phyloP scores from a whole-genome alignment of 352 stramenopile genomes.

The Pythium sp. region DNA sequence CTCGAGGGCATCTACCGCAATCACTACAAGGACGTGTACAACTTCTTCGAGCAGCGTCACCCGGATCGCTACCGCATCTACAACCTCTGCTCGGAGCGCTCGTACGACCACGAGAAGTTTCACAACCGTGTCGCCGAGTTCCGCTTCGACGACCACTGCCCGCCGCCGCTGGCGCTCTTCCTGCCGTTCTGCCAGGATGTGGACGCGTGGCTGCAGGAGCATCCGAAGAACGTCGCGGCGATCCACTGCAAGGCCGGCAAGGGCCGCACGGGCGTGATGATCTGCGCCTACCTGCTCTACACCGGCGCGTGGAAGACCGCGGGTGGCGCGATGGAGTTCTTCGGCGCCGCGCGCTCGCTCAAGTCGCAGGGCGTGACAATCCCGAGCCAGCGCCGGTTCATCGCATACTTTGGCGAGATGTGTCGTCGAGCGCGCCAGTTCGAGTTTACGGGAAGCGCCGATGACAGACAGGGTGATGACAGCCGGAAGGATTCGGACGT shows the following conservation, averaged over 20 bases:
- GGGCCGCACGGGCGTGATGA: slow-evolving; percentile 89
- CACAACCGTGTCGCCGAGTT: slow-evolving; percentile 71
- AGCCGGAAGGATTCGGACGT: slow-evolving; percentile 1
- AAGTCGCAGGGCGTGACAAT: slow-evolving; percentile 86
- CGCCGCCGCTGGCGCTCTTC: slow-evolving; percentile 72
- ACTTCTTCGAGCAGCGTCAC: slow-evolving; percentile 89
- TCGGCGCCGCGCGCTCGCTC: slow-evolving; percentile 61
- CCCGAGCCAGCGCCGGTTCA: slow-evolving; percentile 73
- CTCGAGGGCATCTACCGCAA: slow-evolving; percentile 90
- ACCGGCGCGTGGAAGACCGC: slow-evolving; percentile 53
- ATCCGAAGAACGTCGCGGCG: slow-evolving; percentile 77
- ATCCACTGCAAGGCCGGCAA: slow-evolving; percentile 92
- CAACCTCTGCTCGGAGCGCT: slow-evolving; percentile 88
- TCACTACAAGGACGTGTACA: slow-evolving; percentile 86
- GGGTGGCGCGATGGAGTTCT: slow-evolving; percentile 65
- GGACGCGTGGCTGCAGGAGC: slow-evolving; percentile 42
- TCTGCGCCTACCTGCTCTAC: slow-evolving; percentile 78
- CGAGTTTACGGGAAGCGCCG: neutral
- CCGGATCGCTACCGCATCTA: slow-evolving; percentile 83
- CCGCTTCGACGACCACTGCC: slow-evolving; percentile 88
- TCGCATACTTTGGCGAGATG: slow-evolving; percentile 67
- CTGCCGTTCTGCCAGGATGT: slow-evolving; percentile 68
- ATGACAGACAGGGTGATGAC: slow-evolving; percentile 15
- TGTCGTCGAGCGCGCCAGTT: slow-evolving; percentile 27
- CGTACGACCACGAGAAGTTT: slow-evolving; percentile 81